phyloP scores from a whole-genome alignment of 1,139 yeast genomes.

The Saccharomyces pastorianus region DNA sequence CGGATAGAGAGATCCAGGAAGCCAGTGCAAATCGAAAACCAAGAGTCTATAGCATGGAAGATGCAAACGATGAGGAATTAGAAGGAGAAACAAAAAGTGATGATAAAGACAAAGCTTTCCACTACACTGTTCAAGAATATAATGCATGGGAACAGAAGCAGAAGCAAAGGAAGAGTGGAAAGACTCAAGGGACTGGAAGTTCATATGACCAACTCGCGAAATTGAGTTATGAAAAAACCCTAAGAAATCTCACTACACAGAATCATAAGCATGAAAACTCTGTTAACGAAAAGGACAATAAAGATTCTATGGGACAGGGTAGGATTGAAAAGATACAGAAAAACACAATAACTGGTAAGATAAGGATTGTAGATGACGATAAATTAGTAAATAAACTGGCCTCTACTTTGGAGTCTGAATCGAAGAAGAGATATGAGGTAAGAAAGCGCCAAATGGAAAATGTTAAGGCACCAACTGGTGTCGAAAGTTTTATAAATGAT shows the following conservation, averaged over 20 bases:
- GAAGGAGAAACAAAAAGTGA: slow-evolving; percentile 30
- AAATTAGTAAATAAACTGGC: slow-evolving; percentile 20
- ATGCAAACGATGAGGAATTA: slow-evolving; percentile 31
- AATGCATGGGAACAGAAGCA: slow-evolving; percentile 54
- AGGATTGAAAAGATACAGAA: slow-evolving; percentile 7
- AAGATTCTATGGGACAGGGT: slow-evolving; percentile 8
- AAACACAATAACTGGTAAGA: slow-evolving; percentile 12
- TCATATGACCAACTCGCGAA: slow-evolving; percentile 25
- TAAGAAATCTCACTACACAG: slow-evolving; percentile 29
- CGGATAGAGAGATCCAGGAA: slow-evolving; percentile 32
- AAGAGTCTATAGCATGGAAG: slow-evolving; percentile 25
- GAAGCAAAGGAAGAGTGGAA: slow-evolving; percentile 31
- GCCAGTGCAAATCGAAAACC: slow-evolving; percentile 36
- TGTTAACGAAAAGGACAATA: slow-evolving; percentile 10
- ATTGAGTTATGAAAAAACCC: slow-evolving; percentile 30
- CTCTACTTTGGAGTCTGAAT: slow-evolving; percentile 18
- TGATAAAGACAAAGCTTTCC: slow-evolving; percentile 13
- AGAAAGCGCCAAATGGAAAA: slow-evolving; percentile 16
- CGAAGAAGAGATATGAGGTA: slow-evolving; percentile 20
- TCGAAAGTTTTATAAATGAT: slow-evolving; percentile 44
- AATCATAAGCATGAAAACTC: slow-evolving; percentile 28
- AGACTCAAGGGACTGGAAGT: slow-evolving; percentile 34
- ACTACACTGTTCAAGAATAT: slow-evolving; percentile 60
- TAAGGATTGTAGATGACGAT: slow-evolving; percentile 15
- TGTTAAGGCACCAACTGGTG: slow-evolving; percentile 4